phyloP scores from a whole-genome alignment of 2,329 filamentous ascomycete genomes.

The Diaporthe sp. region DNA sequence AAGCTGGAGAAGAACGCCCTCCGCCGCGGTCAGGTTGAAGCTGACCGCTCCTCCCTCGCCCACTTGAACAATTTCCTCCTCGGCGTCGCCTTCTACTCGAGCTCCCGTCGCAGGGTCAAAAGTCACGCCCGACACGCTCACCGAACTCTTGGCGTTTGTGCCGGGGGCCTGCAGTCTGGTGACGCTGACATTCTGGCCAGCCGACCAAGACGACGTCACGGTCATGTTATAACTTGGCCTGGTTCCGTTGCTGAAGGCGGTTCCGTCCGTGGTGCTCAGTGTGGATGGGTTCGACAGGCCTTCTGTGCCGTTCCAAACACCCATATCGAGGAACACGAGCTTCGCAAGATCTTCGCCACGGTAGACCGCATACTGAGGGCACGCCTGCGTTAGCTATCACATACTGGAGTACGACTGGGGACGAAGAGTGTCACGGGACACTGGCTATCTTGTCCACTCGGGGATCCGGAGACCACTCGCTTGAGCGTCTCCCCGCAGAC shows the following conservation, averaged over 20 bases:
- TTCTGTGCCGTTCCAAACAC: constrained; percentile 49
- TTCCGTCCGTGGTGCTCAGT: constrained; percentile 41
- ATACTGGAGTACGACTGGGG: no score
- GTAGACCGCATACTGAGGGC: constrained; percentile 43
- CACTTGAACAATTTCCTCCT: constrained; percentile 41
- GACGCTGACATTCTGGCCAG: constrained; percentile 38
- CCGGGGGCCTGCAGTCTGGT: constrained; percentile 45
- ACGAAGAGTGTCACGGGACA: background rate
- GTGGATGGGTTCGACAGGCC: constrained; percentile 48
- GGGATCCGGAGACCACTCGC: background rate
- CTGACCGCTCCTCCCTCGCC: constrained; percentile 41
- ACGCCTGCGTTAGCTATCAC: background rate
- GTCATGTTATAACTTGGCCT: constrained; percentile 41
- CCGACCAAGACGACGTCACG: constrained; percentile 45
- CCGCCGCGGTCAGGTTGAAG: constrained; percentile 42
- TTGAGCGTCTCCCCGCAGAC: background rate
- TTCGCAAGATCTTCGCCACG: constrained; percentile 40
- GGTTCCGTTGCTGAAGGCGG: constrained; percentile 43
- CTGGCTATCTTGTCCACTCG: background rate
- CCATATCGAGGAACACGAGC: constrained; percentile 49
- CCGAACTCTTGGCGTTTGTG: constrained; percentile 48
- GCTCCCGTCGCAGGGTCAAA: constrained; percentile 44
- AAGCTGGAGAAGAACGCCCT: constrained; percentile 46
- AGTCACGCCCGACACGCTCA: constrained; percentile 44
- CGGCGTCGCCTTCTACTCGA: constrained; percentile 32